Conservation (phyloP, 148 eudicot genomes). For the Nepenthes mirabilis region DNA sequence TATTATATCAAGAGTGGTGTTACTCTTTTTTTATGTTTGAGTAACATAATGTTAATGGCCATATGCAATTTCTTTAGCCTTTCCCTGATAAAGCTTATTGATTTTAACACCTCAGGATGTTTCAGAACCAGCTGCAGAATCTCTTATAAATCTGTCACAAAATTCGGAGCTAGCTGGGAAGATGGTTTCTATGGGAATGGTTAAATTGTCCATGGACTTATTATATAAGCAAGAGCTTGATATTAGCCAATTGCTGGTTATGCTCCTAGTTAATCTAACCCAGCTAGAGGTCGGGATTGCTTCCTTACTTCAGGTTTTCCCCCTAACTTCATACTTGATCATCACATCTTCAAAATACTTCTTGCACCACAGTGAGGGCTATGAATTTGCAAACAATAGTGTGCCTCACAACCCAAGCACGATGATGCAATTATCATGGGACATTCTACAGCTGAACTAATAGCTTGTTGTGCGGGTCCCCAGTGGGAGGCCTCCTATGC, state of each 20-base stretch:
- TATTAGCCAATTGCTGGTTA: constrained; percentile 50
- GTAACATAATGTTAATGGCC: too few relatives aligned
- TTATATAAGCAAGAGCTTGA: constrained; percentile 52
- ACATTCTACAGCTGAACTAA: too few relatives aligned
- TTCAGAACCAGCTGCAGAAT: constrained; percentile 85
- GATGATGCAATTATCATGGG: too few relatives aligned
- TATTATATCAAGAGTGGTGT: too few relatives aligned
- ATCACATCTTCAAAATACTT: neutral
- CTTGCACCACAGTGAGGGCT: neutral
- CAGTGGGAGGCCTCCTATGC: too few relatives aligned
- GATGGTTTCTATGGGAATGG: constrained; percentile 65
- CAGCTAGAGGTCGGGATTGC: constrained; percentile 83
- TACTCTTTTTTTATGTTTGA: too few relatives aligned
- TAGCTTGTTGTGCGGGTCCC: too few relatives aligned
- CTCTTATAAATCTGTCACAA: constrained; percentile 82
- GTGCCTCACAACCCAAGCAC: too few relatives aligned
- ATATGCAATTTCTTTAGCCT: too few relatives aligned
- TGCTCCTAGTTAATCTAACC: constrained; percentile 92
- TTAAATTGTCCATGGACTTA: constrained; percentile 46
- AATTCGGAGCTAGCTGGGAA: constrained; percentile 53
- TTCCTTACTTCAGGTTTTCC: constrained; percentile 85
- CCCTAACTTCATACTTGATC: constrained; percentile 5
- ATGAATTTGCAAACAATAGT: too few relatives aligned
- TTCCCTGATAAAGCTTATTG: too few relatives aligned
- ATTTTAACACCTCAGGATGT: constrained; percentile 41